Evolutionary conservation across 2,329 filamentous ascomycete species (phyloP), one percentile per base, ranked within the genome.

Genomic region (Penicillium crustosum): DNA sequence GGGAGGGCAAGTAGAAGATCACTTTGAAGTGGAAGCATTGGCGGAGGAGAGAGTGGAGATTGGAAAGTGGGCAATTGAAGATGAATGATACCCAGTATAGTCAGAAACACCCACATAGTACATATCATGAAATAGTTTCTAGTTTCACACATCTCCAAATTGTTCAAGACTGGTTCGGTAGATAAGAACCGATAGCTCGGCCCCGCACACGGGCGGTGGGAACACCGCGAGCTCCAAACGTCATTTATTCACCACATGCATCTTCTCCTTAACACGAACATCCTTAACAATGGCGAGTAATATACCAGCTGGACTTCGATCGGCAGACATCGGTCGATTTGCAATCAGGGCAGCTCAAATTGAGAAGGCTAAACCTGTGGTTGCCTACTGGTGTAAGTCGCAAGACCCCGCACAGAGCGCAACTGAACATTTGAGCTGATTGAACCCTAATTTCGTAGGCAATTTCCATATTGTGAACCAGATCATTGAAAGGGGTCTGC

Each of bases 391-490:
- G 92, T 94, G 93, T 96, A 83, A 71, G 89, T 83, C 41, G 31
- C 23, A 23, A 9, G 38, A 36, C 35, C 49, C 36, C 41, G 36
- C 60, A 53, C 19, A 33, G 2, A 50, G 50, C 53, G 39, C 50
- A 58, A 45, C 58, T 38, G 33, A 43, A 44, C 42, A 42, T 39
- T 52, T 23, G 44, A 56, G 53, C 55, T 65, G 65, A 62, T 66
- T 25, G 31, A n/a, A 31, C 52, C 41, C 55, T 53, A 59, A 35
- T 45, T 51, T 48, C 6, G 53, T 60, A 94, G 91, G 90, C 74
- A 89, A 95, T 70, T 96, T 94, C 75, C 94, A 91, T 82, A 90
- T 94, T 27, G 89, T 96, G 47, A 92, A 97, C 69, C 90, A 95
- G 71, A 95, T 99, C 65, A 86, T 99, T 15, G 82, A 84, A 52